These are phyloP conservation scores for Fusarium succisae DNA, from an alignment of 2,329 filamentous ascomycete species.

Conservation along the genomic window DNA sequence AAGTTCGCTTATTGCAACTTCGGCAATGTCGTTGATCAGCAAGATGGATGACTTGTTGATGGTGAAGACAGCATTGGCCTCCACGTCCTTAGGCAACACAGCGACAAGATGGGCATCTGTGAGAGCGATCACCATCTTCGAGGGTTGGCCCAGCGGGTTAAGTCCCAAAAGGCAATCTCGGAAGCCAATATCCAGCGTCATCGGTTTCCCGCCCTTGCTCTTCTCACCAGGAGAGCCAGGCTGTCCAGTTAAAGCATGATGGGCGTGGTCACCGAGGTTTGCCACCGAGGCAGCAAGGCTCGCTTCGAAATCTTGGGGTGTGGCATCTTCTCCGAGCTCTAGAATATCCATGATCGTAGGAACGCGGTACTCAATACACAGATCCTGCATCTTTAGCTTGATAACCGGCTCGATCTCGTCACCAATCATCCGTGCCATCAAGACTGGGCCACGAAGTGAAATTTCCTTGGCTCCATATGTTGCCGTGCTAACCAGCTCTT, in stretches of 20 bases:
- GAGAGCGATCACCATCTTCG: conserved; percentile 82
- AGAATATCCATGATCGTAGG: conserved; percentile 83
- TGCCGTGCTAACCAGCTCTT: conserved; percentile 74
- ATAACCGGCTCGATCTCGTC: conserved; percentile 94
- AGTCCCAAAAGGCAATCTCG: conserved; percentile 85
- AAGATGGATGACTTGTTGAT: conserved; percentile 85
- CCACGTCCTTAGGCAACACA: conserved; percentile 70
- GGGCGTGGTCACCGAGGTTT: conserved; percentile 74
- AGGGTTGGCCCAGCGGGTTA: conserved; percentile 78
- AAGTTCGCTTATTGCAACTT: conserved; percentile 20
- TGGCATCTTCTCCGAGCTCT: conserved; percentile 72
- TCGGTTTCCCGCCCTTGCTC: conserved; percentile 59
- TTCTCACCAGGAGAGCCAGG: conserved; percentile 40
- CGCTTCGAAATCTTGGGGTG: conserved; percentile 76
- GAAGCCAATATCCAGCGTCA: conserved; percentile 78
- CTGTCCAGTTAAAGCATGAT: conserved; percentile 54
- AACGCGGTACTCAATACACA: conserved; percentile 89
- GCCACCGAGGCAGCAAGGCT: conserved; percentile 83
- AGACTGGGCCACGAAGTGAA: conserved; percentile 56
- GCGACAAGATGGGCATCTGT: conserved; percentile 80
- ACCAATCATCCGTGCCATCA: conserved; percentile 90
- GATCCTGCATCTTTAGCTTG: conserved; percentile 85
- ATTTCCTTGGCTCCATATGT: conserved; percentile 42
- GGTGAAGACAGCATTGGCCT: conserved; percentile 71
- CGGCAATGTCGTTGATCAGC: conserved; percentile 77